Base-by-base conservation (phyloP, 805 yeast genomes). In the Starmerella potacharoeniae region DNA sequence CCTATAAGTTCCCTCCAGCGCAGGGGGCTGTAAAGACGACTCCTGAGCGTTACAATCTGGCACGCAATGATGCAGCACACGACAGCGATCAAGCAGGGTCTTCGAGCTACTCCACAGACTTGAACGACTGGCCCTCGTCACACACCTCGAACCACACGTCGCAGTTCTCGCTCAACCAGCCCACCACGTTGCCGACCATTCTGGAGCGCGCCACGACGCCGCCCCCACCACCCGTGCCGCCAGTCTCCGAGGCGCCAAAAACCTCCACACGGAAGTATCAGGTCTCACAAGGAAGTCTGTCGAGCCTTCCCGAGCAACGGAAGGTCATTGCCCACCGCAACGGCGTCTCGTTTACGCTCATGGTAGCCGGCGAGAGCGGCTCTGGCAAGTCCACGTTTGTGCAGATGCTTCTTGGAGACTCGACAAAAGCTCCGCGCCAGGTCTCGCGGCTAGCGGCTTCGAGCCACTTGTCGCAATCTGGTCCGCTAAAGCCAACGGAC, bases 381-480 rank as follows among this genome's bases (percentile, higher is more conserved):
- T 73, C 88, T 51, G 97, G 97, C 58, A 87, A 89, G 69, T 83
- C 95, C n/a, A 89, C 96, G 0, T 88, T 88, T 62, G 75, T 89
- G 68, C 86, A 87, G 71, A 87, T 95, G 2, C 70, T 89, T 55
- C 86, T 90, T 70, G 93, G 86, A 11, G 34, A 28, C 31, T 50
- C 34, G 5, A 42, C 41, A 6, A 28, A 11, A 42, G 14, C 35
- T 4, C 7, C 33, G 14, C 34, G 35, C 2, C 43, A 36, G 40
- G 28, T 29, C 5, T 29, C 43, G 14, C 39, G 33, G 36, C 7
- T n/a, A 14, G 17, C 80, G 22, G 17, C n/a, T 17, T 34, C 13
- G 16, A 30, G 22, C 51, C 13, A 31, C 7, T 17, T 4, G 9
- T 5, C 45, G 5, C 33, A 6, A 2, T 5, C 45, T 7, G 31